Evolutionary conservation across 1,139 yeast species (phyloP), one percentile per base, ranked within the genome.

Genomic region (Taphrina confusa): DNA sequence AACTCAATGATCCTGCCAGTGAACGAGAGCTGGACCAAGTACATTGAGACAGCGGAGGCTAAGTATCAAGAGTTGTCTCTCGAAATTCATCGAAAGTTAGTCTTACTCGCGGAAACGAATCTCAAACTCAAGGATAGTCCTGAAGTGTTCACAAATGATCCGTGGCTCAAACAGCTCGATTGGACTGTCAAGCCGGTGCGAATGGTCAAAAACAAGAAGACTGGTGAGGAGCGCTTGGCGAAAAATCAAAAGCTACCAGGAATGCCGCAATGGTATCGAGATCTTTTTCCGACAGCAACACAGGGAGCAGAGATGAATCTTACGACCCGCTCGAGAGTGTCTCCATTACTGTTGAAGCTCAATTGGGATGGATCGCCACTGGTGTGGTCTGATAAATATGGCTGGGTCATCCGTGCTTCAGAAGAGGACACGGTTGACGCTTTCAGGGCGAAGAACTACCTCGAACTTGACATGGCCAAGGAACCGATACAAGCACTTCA

Each of bases 191-290:
- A 78, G 50, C 85, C 87, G 1, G 72, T 79, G 0, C 79, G 82
- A 62, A 67, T 82, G 57, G 87, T 84, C 16, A 90, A 88, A 70
- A 79, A 82, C 39, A 95, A 95, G 3, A 76, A 76, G n/a, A 88
- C 88, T 0, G 79, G 76, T n/a, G 71, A 71, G 5, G 71, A 69
- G 3, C 63, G 73, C 14, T 70, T 67, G 2, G 71, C 70, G 25
- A 88, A 90, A 58, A 82, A 81, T 31, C 95, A 89, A 70, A 90
- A 82, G 68, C 70, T 89, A 57, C 94, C 96, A 0, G 97, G 97
- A 0, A 89, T 80, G 69, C 99, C 99, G 0, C 85, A 86, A 66
- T 94, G 99, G 99, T 94, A 88, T 71, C 81, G 87, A 63, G 85
- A 84, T 2, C 75, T 92, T 25, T 83, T 82, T 69, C 37, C 58